Conservation (phyloP, 2,329 filamentous ascomycete species). For the Phaeosphaeriaceae sp. region DNA sequence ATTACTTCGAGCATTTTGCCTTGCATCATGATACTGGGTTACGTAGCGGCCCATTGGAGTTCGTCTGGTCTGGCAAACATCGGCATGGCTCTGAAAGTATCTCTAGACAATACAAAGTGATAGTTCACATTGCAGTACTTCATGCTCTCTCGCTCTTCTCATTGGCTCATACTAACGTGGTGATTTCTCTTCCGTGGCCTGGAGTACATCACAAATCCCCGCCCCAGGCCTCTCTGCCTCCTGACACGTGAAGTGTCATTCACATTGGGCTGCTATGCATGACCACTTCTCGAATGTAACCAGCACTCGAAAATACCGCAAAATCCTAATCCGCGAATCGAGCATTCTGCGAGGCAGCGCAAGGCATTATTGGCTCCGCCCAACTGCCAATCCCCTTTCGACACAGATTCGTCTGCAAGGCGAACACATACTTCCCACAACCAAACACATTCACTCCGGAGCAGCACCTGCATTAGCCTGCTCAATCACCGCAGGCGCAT, state of each 20-base stretch:
- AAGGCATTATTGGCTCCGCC: constrained; percentile 7
- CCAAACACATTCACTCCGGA: constrained; percentile 36
- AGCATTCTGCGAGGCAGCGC: constrained; percentile 5
- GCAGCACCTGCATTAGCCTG: constrained; percentile 41
- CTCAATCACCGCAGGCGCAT: constrained; percentile 54
- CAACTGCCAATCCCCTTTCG: constrained; percentile 5
- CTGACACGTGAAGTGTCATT: neutral
- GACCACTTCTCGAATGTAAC: constrained; percentile 6
- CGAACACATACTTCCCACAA: constrained; percentile 5
- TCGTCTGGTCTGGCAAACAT: neutral
- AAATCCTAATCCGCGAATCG: constrained; percentile 15
- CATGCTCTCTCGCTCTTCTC: neutral
- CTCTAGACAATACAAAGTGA: neutral
- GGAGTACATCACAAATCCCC: neutral
- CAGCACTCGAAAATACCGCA: constrained; percentile 1
- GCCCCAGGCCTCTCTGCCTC: neutral
- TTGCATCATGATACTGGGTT: constrained; percentile 22
- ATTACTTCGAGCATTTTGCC: neutral
- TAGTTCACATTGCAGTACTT: neutral
- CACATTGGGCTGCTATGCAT: constrained; percentile 17
- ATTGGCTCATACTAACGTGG: neutral
- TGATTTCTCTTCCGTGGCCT: neutral
- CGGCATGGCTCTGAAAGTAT: neutral
- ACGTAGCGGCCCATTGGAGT: neutral
- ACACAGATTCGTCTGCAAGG: constrained; percentile 10